Percentiles rank a stretch among this genome's conserved stretches.
phyloP scores from a whole-genome alignment of 2,329 filamentous ascomycete genomes.

The Pseudohalonectria lignicola region DNA sequence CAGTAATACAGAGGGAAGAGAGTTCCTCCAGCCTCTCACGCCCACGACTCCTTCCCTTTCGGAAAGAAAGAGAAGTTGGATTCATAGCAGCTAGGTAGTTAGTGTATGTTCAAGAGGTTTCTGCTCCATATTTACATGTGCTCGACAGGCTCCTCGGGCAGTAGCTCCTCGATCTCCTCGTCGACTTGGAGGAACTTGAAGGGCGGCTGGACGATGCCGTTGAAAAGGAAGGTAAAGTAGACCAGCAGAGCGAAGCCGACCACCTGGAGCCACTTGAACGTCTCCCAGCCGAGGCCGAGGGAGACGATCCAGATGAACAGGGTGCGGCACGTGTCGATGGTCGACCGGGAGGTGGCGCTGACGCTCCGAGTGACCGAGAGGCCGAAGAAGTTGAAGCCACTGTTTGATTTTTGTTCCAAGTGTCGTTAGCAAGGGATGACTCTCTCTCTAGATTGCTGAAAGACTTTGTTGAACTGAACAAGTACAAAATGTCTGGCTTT shows the following conservation, averaged over 20 bases:
- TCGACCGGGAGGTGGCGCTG: slow-evolving; percentile 85
- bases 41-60: no score
- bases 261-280: slow-evolving; percentile 95
- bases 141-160: slow-evolving; percentile 79
- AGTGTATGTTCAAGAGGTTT: no score
- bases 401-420: no score
- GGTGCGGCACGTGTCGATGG: slow-evolving; percentile 94
- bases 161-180: slow-evolving; percentile 48
- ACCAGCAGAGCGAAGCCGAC: slow-evolving; percentile 79
- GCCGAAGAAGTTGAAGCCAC: slow-evolving; percentile 98
- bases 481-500: no score
- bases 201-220: slow-evolving; percentile 81
- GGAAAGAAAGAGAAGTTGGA: no score
- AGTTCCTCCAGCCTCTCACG: no score
- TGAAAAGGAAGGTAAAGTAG: slow-evolving; percentile 95
- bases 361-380: slow-evolving; percentile 83
- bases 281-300: slow-evolving; percentile 88
- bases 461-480: no score
- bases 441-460: slow-evolving; percentile 9
- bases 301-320: slow-evolving; percentile 98
- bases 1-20: no score
- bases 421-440: slow-evolving; percentile 4
- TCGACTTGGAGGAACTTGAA: slow-evolving; percentile 53
- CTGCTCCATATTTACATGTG: slow-evolving; percentile 29
- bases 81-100: no score